Base-by-base conservation (phyloP, 306 rosid species). In the Datisca glomerata region DNA sequence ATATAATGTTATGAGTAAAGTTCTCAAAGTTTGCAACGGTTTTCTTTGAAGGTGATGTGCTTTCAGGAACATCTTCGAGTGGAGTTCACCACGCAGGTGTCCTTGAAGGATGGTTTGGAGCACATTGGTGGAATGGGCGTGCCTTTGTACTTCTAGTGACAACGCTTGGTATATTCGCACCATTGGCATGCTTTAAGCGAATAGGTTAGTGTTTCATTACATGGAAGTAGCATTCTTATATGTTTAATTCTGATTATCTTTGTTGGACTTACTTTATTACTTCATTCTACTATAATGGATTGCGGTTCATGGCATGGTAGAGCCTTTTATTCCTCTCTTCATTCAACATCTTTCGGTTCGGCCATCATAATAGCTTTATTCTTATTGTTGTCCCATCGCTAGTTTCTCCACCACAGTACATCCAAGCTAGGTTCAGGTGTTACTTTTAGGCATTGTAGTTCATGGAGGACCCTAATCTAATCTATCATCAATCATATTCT, bases 71-170 rank as follows among this genome's bases (percentile, higher is more conserved):
- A 32, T 37, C 62, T 7, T 43, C 47, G 1, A 47, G 48, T 14
- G 77, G 68, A 16, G 43, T 36, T 51, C 72, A 51, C 57, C 68
- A 70, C 34, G 3, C 53, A 2, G 77, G 77, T 49, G 50, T 70
- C 37, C 14, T 70, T 16, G 65, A 65, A 56, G 65, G 51, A 39
- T 65, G 77, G 72, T 70, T 41, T 23, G 69, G 68, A 37, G 68
- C 41, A 18, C 65, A 65, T 13, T 70, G 77, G 77, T 70, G 77
- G 72, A 70, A 56, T 17, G 29, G 62, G 8, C 65, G 72, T 21
- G 40, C 63, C 49, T 65, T 60, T 34, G 59, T 70, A 24, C 72
- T 70, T 36, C 22, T 65, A 6, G 25, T 41, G 21, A 18, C 52
- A 7, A 70, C 72, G 16, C 27, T 65, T 7, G 24, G 42, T 15